Evolutionary conservation across 768 basidiomycete genomes (phyloP).

Genomic region (Pleurotus djamor): DNA sequence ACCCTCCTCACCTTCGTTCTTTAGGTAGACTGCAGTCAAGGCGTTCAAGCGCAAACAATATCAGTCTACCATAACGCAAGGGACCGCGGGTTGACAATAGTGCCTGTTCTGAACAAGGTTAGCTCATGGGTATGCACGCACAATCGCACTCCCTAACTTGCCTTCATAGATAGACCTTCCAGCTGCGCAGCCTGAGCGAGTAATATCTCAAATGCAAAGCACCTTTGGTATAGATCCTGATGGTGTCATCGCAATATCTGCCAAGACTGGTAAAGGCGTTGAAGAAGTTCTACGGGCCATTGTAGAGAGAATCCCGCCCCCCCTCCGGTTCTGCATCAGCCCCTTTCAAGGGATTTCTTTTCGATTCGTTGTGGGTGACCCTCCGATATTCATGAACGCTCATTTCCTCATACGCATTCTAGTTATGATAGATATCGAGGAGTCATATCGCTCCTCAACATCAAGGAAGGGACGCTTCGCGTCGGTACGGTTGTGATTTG

Average conservation of each 20-base stretch:
- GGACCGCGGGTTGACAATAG: slow-evolving; percentile 77
- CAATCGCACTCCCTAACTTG: slow-evolving; percentile 3
- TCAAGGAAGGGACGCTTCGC: slow-evolving; percentile 76
- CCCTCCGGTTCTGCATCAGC: slow-evolving; percentile 53
- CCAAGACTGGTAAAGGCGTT: slow-evolving; percentile 90
- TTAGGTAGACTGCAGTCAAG: slow-evolving; percentile 95
- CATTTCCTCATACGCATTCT: slow-evolving; percentile 9
- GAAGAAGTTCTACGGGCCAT: slow-evolving; percentile 77
- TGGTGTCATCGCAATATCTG: slow-evolving; percentile 80
- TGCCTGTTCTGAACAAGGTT: slow-evolving; percentile 94
- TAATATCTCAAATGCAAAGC: slow-evolving; percentile 77
- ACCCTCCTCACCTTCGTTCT: slow-evolving; percentile 2
- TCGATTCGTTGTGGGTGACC: slow-evolving; percentile 81
- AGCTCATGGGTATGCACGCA: slow-evolving; percentile 4
- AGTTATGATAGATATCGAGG: slow-evolving; percentile 97
- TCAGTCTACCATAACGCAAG: slow-evolving; percentile 90
- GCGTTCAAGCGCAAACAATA: slow-evolving; percentile 96
- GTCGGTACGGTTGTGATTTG: slow-evolving; percentile 56
- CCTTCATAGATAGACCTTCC: slow-evolving; percentile 82
- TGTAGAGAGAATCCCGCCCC: slow-evolving; percentile 77
- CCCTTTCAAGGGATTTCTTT: slow-evolving; percentile 82
- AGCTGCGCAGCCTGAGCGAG: slow-evolving; percentile 79
- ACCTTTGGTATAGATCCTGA: slow-evolving; percentile 78
- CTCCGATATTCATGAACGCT: slow-evolving; percentile 5
- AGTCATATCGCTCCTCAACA: slow-evolving; percentile 86